A percentile compares a stretch with the other conserved stretches of the same genome.
phyloP scores from a whole-genome alignment of 345 rosid genomes.

The Xanthoceras sorbifolium region DNA sequence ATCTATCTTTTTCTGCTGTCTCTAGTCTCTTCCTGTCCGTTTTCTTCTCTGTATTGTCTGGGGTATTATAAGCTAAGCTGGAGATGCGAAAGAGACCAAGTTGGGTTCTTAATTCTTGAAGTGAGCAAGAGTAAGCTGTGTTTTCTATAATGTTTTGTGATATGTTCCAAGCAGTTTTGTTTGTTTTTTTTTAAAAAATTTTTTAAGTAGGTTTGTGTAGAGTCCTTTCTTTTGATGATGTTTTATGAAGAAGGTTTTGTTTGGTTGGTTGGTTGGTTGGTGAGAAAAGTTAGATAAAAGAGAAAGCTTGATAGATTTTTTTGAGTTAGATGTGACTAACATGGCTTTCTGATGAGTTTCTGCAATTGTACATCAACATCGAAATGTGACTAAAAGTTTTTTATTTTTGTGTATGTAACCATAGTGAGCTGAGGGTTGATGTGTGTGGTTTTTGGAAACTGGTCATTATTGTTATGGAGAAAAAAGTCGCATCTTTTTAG shows the following conservation, averaged over 20 bases:
- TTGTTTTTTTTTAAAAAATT: background rate
- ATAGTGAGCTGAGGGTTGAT: background rate
- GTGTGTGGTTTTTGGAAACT: background rate
- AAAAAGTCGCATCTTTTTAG: background rate
- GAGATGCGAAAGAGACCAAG: slow-evolving; percentile 27
- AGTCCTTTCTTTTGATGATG: too few species aligned
- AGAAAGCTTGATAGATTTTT: background rate
- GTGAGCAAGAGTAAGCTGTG: slow-evolving; percentile 24
- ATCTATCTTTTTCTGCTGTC: background rate
- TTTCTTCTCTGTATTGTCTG: background rate
- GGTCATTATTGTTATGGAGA: background rate
- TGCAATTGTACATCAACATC: background rate
- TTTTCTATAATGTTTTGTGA: background rate
- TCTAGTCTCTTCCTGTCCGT: background rate
- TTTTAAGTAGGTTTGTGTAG: background rate
- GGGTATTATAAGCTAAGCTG: slow-evolving; percentile 12
- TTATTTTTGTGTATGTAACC: background rate
- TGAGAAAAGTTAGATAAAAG: background rate
- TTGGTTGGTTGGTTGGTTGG: slow-evolving; percentile 16
- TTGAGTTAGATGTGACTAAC: background rate
- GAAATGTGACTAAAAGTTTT: background rate
- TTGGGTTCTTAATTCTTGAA: slow-evolving; percentile 25
- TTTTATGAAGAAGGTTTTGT: too few species aligned
- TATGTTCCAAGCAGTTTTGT: background rate
- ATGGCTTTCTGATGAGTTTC: background rate